Percentiles rank a stretch among this genome's conserved stretches.
phyloP scores from a whole-genome alignment of 495 filamentous ascomycete species.

The Penicillium macrosclerotiorum region DNA sequence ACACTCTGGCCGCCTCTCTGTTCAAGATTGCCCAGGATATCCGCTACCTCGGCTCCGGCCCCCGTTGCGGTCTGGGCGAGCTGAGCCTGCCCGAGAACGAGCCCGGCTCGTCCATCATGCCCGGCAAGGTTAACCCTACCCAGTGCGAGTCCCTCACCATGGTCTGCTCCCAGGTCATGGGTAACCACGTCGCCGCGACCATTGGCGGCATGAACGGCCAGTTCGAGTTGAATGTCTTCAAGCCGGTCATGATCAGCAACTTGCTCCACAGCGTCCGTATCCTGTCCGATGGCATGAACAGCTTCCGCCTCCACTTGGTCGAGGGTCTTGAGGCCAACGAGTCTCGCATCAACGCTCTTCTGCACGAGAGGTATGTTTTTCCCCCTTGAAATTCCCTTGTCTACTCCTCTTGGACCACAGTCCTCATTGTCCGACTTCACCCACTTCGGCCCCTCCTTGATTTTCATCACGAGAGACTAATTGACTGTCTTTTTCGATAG shows the following conservation, averaged over 20 bases:
- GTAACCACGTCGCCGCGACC: constrained; percentile 88
- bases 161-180: constrained; percentile 96
- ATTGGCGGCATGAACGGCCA: constrained; percentile 96
- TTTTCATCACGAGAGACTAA: no score
- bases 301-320: constrained; percentile 91
- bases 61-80: constrained; percentile 93
- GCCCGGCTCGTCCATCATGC: constrained; percentile 97
- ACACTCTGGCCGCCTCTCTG: constrained; percentile 87
- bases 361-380: constrained; percentile 72
- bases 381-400: constrained; percentile 1
- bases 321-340: constrained; percentile 90
- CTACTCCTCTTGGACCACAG: neutral
- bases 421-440: neutral
- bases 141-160: constrained; percentile 98
- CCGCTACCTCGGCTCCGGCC: constrained; percentile 92
- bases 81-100: constrained; percentile 94
- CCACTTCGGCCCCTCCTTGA: constrained; percentile 3
- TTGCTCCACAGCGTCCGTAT: constrained; percentile 86
- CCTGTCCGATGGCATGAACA: constrained; percentile 86
- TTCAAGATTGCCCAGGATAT: constrained; percentile 99
- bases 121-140: constrained; percentile 98
- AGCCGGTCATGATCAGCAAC: constrained; percentile 93
- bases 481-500: constrained; percentile 50
- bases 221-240: constrained; percentile 99
- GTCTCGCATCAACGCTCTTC: constrained; percentile 76